These are phyloP conservation scores for Miscanthus lutarioriparius DNA, from an alignment of 176 grass and related monocot species.

Conservation along the genomic window DNA sequence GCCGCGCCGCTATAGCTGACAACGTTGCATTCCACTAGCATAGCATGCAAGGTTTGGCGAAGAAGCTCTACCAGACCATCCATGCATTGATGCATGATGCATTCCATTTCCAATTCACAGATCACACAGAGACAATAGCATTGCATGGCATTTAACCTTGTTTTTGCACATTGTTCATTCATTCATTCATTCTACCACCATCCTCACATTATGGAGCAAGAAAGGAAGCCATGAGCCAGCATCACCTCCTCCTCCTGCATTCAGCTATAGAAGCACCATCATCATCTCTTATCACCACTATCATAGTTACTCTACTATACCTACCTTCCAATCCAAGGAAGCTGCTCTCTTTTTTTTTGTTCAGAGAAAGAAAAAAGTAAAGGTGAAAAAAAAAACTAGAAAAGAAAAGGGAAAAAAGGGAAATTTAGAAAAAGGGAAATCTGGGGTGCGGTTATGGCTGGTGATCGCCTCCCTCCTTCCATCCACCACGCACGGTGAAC, in stretches of 20 bases:
- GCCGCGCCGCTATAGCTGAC: too few species aligned
- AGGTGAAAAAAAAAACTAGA: constrained; percentile 39
- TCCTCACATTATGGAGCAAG: not conserved
- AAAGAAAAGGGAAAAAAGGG: not conserved
- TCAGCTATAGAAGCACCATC: constrained; percentile 12
- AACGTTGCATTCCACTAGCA: too few species aligned
- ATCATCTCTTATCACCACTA: constrained; percentile 40
- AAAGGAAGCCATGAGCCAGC: not conserved
- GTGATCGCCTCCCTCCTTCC: not conserved
- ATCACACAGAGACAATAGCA: too few species aligned
- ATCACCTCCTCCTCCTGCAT: not conserved
- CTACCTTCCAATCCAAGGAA: constrained; percentile 58
- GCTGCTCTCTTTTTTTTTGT: constrained; percentile 18
- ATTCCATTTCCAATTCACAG: too few species aligned
- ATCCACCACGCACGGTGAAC: not conserved
- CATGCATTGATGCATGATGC: too few species aligned
- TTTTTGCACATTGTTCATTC: constrained; percentile 12
- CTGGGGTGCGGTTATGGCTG: constrained; percentile 25
- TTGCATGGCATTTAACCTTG: not conserved
- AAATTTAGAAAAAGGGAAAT: not conserved
- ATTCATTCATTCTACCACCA: not conserved
- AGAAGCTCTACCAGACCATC: too few species aligned
- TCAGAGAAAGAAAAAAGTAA: constrained; percentile 37
- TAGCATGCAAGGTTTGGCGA: too few species aligned
- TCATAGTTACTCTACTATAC: constrained; percentile 63